phyloP scores from a whole-genome alignment of 495 filamentous ascomycete species.

The Lineolata rhizophorae region DNA sequence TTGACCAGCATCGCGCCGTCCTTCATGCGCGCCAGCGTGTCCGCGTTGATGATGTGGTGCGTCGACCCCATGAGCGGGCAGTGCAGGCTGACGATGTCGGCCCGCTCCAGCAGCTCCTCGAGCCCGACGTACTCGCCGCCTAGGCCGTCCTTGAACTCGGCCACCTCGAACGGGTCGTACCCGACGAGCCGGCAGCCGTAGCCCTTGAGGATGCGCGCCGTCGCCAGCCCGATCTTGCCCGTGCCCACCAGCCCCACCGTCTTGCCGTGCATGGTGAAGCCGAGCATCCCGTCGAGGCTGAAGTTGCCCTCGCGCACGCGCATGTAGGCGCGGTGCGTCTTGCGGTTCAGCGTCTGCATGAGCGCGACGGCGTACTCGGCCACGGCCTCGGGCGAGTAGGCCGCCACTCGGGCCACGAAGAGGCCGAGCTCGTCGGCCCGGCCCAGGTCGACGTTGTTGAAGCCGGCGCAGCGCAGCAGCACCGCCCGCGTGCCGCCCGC shows the following conservation, averaged over 20 bases:
- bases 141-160: slow-evolving; percentile 21
- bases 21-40: slow-evolving; percentile 32
- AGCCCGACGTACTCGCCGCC: slow-evolving; percentile 29
- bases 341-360: slow-evolving; percentile 45
- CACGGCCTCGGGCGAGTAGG: slow-evolving; percentile 50
- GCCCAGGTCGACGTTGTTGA: slow-evolving; percentile 42
- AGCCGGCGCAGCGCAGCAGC: slow-evolving; percentile 47
- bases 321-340: slow-evolving; percentile 49
- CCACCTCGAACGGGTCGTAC: slow-evolving; percentile 28
- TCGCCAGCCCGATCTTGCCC: slow-evolving; percentile 29
- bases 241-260: slow-evolving; percentile 35
- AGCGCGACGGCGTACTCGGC: slow-evolving; percentile 50
- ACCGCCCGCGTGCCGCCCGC: slow-evolving; percentile 28
- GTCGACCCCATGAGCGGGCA: slow-evolving; percentile 39
- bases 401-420: slow-evolving; percentile 43
- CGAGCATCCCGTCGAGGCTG: slow-evolving; percentile 39
- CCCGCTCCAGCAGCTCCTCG: slow-evolving; percentile 27
- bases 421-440: slow-evolving; percentile 32
- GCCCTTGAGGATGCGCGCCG: slow-evolving; percentile 26
- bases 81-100: slow-evolving; percentile 41
- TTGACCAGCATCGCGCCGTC: slow-evolving; percentile 39
- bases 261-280: slow-evolving; percentile 35
- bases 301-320: slow-evolving; percentile 55
- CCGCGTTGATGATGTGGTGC: slow-evolving; percentile 34
- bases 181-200: slow-evolving; percentile 41